Evolutionary conservation across 1,139 yeast genomes (phyloP).

Genomic region (Suhomyces guaymorum): DNA sequence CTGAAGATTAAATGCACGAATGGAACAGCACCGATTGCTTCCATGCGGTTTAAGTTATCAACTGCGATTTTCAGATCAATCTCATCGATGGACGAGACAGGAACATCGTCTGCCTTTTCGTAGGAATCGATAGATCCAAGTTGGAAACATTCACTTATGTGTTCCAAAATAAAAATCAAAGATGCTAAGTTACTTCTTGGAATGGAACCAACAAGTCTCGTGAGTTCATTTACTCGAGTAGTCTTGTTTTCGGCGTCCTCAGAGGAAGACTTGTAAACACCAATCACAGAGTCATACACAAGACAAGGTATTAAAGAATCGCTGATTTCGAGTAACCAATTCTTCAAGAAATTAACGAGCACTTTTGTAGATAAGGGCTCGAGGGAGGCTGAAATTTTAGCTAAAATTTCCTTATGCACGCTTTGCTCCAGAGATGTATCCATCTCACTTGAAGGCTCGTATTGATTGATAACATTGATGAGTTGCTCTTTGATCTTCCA

Average conservation of each 20-base stretch:
- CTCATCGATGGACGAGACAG: conserved; percentile 6
- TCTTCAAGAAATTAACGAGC: conserved; percentile 36
- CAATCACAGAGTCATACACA: conserved; percentile 38
- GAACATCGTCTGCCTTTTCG: conserved; percentile 31
- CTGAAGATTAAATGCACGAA: conserved; percentile 44
- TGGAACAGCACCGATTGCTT: conserved; percentile 40
- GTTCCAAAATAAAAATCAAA: conserved; percentile 39
- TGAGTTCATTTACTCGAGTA: conserved; percentile 20
- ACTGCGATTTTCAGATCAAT: conserved; percentile 17
- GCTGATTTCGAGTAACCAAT: conserved; percentile 46
- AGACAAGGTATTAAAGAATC: conserved; percentile 50
- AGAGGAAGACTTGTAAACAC: conserved; percentile 21
- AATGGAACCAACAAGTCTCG: conserved; percentile 32
- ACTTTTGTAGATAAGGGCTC: conserved; percentile 12
- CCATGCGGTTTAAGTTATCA: conserved; percentile 36
- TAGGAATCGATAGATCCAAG: conserved; percentile 29
- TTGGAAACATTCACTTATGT: conserved; percentile 29
- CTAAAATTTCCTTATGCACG: conserved; percentile 28
- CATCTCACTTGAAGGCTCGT: conserved; percentile 13
- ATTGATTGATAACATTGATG: conserved; percentile 26
- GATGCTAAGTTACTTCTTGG: conserved; percentile 48
- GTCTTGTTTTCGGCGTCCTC: conserved; percentile 6
- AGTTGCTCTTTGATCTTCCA: conserved; percentile 40
- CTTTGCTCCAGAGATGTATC: conserved; percentile 23
- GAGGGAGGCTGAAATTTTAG: conserved; percentile 21